Base-by-base conservation (phyloP, 1,284 basidiomycete species). In the Austroboletus olivaceoglutinosus region DNA sequence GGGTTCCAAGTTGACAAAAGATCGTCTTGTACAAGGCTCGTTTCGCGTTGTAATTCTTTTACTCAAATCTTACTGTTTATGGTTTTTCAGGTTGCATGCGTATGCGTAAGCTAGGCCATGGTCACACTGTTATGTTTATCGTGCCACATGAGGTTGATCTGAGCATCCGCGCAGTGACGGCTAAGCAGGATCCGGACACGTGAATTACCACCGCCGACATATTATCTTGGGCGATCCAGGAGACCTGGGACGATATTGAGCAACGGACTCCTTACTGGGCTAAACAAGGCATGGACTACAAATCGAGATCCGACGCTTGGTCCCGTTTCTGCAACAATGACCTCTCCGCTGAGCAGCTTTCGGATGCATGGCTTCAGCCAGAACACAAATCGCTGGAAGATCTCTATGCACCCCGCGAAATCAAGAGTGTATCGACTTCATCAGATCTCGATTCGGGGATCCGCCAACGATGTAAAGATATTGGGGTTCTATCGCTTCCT, bases 71-170 rank as follows among this genome's bases (percentile, higher is more conserved):
- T n/a, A n/a, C n/a, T n/a, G n/a, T n/a, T n/a, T n/a, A n/a, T n/a
- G n/a, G n/a, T n/a, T n/a, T 49, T 0, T 11, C 36, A 75, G 74
- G 71, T 2, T 76, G 74, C 42, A 76, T 76, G 74, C 65, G 74
- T 29, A 72, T 80, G 77, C 68, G 78, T 2, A 69, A 73, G 45
- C 65, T 80, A 0, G 78, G 78, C 10, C 52, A 62, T 16, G 75
- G 74, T 0, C 77, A 80, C 41, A 73, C 74, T 2, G 63, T 80
- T 6, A 62, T 73, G 52, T 80, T 80, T 59, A 71, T 74, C 39
- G 76, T 75, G 12, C 74, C 77, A 16, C 58, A 56, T 0, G 76
- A 79, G 43, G 66, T 77, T 7, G 75, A 76, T 42, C 55, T 58
- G 19, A 50, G 46, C 0, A 79, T 80, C 33, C 72, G 75, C 11